A percentile compares a stretch with the other conserved stretches of the same genome.
Conservation (phyloP, 140 eudicot species). For the Ambrosia hybrid region DNA sequence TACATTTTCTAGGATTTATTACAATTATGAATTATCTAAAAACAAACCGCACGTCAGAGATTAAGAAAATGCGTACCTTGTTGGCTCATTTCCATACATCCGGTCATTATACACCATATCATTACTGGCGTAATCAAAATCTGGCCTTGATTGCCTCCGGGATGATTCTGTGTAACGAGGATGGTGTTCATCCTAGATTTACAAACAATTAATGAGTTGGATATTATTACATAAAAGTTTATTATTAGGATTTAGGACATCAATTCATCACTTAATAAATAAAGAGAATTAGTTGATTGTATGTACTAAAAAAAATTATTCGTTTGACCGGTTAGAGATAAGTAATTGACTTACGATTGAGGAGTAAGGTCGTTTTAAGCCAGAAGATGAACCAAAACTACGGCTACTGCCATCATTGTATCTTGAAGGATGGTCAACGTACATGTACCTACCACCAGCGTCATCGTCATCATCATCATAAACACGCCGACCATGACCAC, state of each 20-base stretch:
- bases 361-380: slow-evolving; percentile 44
- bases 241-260: neutral
- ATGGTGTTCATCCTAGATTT: slow-evolving; percentile 41
- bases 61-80: slow-evolving; percentile 30
- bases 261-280: no score
- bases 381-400: slow-evolving; percentile 34
- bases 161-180: slow-evolving; percentile 46
- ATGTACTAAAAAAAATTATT: no score
- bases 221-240: slow-evolving; percentile 13
- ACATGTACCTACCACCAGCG: slow-evolving; percentile 40
- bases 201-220: slow-evolving; percentile 1
- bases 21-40: neutral
- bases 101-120: slow-evolving; percentile 39
- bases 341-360: slow-evolving; percentile 38
- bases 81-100: slow-evolving; percentile 36
- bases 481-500: slow-evolving; percentile 28
- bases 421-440: slow-evolving; percentile 45
- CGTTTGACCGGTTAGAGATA: neutral
- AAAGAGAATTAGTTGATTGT: no score
- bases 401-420: slow-evolving; percentile 39
- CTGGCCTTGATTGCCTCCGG: slow-evolving; percentile 42
- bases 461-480: slow-evolving; percentile 45
- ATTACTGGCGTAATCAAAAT: slow-evolving; percentile 30
- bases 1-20: neutral
- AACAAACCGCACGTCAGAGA: neutral